Percentiles rank a stretch among this genome's conserved stretches.
phyloP scores from a whole-genome alignment of 2,329 filamentous ascomycete genomes.

The Colletotrichum agaves region DNA sequence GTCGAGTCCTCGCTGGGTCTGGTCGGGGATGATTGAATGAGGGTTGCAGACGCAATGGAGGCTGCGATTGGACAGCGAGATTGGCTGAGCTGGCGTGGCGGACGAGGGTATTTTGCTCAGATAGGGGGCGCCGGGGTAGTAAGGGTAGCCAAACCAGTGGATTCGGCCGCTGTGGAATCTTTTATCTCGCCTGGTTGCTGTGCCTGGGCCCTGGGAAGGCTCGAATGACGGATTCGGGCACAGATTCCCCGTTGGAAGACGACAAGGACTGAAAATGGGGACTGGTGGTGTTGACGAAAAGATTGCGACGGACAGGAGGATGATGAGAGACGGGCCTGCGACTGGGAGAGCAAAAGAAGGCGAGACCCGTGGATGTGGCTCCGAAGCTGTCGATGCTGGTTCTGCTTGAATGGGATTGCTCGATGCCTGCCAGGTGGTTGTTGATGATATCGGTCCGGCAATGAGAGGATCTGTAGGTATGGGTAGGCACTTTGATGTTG shows the following conservation, averaged over 20 bases:
- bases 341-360: neutral
- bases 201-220: constrained; percentile 3
- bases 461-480: neutral
- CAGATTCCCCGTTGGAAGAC: constrained; percentile 25
- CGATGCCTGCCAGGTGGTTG: constrained; percentile 24
- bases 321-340: constrained; percentile 9
- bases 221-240: constrained; percentile 33
- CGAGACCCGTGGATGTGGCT: constrained; percentile 28
- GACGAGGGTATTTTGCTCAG: constrained; percentile 35
- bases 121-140: constrained; percentile 33
- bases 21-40: constrained; percentile 36
- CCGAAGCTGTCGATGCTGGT: constrained; percentile 24
- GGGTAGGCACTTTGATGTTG: neutral
- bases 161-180: constrained; percentile 25
- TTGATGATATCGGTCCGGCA: constrained; percentile 15
- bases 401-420: constrained; percentile 13
- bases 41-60: constrained; percentile 36
- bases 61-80: constrained; percentile 37
- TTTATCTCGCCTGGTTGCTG: constrained; percentile 33
- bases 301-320: constrained; percentile 31
- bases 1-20: constrained; percentile 32
- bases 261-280: constrained; percentile 34
- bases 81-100: constrained; percentile 36
- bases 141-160: constrained; percentile 5
- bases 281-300: constrained; percentile 27